Evolutionary conservation across 1,284 basidiomycete genomes (phyloP).

Genomic region (Psilocybe mexicana): DNA sequence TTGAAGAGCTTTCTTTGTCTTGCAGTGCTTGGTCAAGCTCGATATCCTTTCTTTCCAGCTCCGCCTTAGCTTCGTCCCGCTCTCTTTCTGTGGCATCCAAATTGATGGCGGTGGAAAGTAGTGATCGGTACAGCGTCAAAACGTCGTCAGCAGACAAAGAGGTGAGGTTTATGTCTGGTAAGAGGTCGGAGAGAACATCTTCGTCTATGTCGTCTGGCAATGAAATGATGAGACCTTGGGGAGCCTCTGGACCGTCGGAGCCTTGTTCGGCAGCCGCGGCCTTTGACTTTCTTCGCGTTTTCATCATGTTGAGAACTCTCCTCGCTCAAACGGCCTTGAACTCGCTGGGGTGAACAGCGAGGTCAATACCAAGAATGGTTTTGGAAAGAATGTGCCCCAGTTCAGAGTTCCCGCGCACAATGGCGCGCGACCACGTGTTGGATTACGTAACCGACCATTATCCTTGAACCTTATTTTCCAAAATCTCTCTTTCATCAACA

Average conservation of each 20-base stretch:
- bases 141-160: conserved; percentile 59
- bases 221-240: conserved; percentile 32
- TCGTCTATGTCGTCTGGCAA: conserved; percentile 62
- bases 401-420: conserved; percentile 16
- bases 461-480: conserved; percentile 38
- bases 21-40: conserved; percentile 79
- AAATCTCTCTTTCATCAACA: conserved; percentile 36
- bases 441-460: conserved; percentile 29
- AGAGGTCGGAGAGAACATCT: conserved; percentile 52
- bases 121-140: conserved; percentile 57
- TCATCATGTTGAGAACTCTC: conserved; percentile 34
- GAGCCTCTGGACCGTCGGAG: conserved; percentile 24
- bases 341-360: conserved; percentile 35
- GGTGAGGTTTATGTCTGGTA: conserved; percentile 55
- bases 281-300: conserved; percentile 45
- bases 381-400: conserved; percentile 7
- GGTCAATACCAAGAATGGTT: conserved; percentile 26
- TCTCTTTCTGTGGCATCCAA: conserved; percentile 56
- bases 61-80: conserved; percentile 65
- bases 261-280: conserved; percentile 30
- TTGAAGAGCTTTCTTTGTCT: conserved; percentile 61
- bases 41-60: conserved; percentile 66
- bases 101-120: conserved; percentile 57
- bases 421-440: conserved; percentile 31
- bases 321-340: conserved; percentile 20